These are phyloP conservation scores for Entomortierella chlamydospora DNA, from an alignment of 192 early-diverging fungal genomes.

Conservation along the genomic window DNA sequence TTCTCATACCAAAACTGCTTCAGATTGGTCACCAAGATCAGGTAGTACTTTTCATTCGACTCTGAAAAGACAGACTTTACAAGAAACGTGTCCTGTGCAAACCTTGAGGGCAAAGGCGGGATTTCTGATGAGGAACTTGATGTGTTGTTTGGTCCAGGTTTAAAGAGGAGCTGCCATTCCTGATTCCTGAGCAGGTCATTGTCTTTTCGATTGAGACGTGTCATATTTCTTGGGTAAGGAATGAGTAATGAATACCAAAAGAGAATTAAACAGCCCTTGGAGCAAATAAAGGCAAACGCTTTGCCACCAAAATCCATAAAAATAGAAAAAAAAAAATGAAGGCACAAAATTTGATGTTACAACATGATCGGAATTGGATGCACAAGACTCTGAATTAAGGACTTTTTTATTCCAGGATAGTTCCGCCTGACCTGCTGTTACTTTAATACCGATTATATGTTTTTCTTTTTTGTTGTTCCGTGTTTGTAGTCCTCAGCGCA, in stretches of 20 bases:
- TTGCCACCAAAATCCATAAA: conserved; percentile 29
- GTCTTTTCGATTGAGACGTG: conserved; percentile 25
- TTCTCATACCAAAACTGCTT: conserved; percentile 51
- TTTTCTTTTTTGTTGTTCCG: conserved; percentile 2
- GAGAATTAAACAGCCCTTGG: conserved; percentile 1
- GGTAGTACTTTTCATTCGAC: conserved; percentile 29
- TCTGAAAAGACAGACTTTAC: conserved; percentile 39
- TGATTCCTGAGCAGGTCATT: conserved; percentile 33
- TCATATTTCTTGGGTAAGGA: conserved; percentile 1
- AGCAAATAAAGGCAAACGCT: not conserved
- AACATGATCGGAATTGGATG: too few species aligned
- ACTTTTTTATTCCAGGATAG: not conserved
- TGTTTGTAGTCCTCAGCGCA: too few species aligned
- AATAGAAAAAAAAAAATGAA: not conserved
- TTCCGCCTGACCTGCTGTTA: not conserved
- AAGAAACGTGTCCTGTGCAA: conserved; percentile 30
- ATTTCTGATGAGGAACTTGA: not conserved
- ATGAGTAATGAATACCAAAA: not conserved
- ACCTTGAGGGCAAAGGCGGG: not conserved
- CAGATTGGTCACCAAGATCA: conserved; percentile 40
- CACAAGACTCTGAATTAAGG: too few species aligned
- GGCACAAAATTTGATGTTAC: not conserved
- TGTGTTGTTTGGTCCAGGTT: not conserved
- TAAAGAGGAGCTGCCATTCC: conserved; percentile 35
- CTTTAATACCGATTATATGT: not conserved